Conservation (phyloP, 768 basidiomycete species). For the Xerocomellus intermedius region DNA sequence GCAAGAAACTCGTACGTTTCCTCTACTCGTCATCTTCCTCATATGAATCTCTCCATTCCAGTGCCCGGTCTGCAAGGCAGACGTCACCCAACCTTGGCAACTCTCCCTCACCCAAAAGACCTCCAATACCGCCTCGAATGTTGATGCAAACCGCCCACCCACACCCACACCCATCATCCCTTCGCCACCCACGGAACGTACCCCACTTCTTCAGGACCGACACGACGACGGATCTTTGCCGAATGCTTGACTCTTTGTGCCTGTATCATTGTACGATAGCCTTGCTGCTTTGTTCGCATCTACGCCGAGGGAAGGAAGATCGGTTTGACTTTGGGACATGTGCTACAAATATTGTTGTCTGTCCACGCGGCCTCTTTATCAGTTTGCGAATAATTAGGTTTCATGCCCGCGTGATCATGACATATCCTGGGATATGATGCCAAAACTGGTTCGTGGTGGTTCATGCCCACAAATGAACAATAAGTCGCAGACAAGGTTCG, state of each 20-base stretch:
- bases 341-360: conserved; percentile 4
- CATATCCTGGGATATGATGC: conserved; percentile 1
- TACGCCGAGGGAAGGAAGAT: not conserved
- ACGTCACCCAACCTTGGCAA: conserved; percentile 69
- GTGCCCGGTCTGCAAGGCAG: conserved; percentile 93
- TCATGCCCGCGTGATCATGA: conserved; percentile 8
- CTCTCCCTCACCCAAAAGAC: conserved; percentile 19
- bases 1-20: conserved; percentile 82
- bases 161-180: conserved; percentile 14
- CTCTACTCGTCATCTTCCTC: not conserved
- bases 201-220: conserved; percentile 31
- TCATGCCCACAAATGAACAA: conserved; percentile 27
- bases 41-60: conserved; percentile 29
- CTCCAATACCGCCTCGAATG: conserved; percentile 1
- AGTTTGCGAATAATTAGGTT: conserved; percentile 20
- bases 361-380: conserved; percentile 18
- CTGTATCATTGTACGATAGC: conserved; percentile 29
- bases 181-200: conserved; percentile 29
- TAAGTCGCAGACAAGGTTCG: conserved; percentile 29
- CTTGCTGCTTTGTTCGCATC: conserved; percentile 6
- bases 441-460: conserved; percentile 6
- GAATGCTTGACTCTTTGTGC: conserved; percentile 6
- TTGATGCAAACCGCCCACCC: conserved; percentile 4
- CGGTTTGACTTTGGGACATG: conserved; percentile 8
- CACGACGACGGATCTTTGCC: conserved; percentile 12